Conservation (phyloP, 176 grass and related monocot genomes). For the Bromus sterilis region DNA sequence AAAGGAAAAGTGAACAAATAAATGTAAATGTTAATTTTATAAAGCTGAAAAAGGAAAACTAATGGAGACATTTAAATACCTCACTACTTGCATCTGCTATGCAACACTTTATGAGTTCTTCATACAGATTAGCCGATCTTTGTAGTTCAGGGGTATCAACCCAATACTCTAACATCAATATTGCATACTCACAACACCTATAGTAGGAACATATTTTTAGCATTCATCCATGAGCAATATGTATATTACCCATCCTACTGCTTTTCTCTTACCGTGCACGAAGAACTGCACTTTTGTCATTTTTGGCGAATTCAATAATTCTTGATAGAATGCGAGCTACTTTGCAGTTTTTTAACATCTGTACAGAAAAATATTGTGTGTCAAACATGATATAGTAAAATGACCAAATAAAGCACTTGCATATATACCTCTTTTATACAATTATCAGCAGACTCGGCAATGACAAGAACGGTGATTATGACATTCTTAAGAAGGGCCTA, state of each 20-base stretch:
- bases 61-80: constrained; percentile 40
- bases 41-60: neutral
- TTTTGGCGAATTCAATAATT: constrained; percentile 76
- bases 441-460: constrained; percentile 76
- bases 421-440: constrained; percentile 86
- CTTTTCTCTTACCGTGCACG: constrained; percentile 45
- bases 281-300: constrained; percentile 72
- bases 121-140: constrained; percentile 61
- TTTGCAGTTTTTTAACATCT: constrained; percentile 91
- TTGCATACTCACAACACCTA: constrained; percentile 92
- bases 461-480: constrained; percentile 84
- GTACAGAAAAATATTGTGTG: neutral
- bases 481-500: constrained; percentile 89
- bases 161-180: constrained; percentile 76
- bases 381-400: constrained; percentile 17
- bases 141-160: constrained; percentile 93
- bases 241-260: neutral
- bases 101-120: constrained; percentile 88
- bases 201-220: neutral
- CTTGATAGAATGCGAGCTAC: constrained; percentile 81
- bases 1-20: neutral
- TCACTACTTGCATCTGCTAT: constrained; percentile 78
- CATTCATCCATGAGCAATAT: neutral
- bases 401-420: neutral
- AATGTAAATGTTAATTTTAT: neutral